Evolutionary conservation across 305 asterid genomes (phyloP).

Genomic region (Fraxinus floribunda): DNA sequence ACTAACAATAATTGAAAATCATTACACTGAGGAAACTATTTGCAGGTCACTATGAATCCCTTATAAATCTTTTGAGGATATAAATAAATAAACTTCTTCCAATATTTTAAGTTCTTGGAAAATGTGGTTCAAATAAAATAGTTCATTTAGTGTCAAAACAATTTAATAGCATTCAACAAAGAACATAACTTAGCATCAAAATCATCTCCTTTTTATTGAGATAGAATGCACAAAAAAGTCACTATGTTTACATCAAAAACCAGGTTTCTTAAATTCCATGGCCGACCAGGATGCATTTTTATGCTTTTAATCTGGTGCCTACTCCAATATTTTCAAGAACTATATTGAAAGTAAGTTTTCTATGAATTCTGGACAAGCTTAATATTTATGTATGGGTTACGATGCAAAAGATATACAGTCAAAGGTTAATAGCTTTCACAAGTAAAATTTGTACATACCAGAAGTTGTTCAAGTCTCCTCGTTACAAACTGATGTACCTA

Average conservation of each 20-base stretch:
- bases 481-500: constrained; percentile 89
- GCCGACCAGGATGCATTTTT: neutral
- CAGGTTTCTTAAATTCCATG: constrained; percentile 3
- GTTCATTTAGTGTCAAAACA: neutral
- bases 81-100: neutral
- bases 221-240: neutral
- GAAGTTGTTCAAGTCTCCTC: constrained; percentile 88
- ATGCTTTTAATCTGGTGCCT: neutral
- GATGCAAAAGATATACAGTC: constrained; percentile 4
- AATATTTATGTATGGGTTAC: neutral
- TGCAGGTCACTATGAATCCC: neutral
- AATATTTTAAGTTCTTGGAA: neutral
- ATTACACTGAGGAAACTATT: neutral
- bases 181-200: neutral
- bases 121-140: neutral
- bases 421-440: constrained; percentile 3
- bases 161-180: constrained; percentile 1
- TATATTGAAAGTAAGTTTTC: neutral
- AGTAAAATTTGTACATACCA: constrained; percentile 59
- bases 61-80: neutral
- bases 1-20: neutral
- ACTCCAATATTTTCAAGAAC: constrained; percentile 1
- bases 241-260: neutral
- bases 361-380: constrained; percentile 3
- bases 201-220: neutral